Evolutionary conservation across 257 asterid genomes (phyloP), one percentile per base, ranked within the genome.

Genomic region (Solanum chilense): DNA sequence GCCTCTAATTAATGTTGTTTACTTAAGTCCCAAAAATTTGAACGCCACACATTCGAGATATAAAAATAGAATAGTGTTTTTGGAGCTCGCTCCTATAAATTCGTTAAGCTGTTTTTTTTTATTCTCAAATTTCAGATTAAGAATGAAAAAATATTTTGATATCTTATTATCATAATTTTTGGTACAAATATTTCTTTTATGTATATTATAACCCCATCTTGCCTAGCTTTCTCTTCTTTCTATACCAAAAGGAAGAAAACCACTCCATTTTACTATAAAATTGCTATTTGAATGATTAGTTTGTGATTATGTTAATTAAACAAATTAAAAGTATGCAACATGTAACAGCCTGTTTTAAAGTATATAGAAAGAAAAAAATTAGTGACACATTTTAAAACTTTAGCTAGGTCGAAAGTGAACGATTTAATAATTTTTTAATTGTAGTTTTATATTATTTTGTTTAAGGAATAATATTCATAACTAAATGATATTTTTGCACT

Each of bases 51-150:
- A 15, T 49, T 49, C 9, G 9, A n/a, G 8, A 6, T 1, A 62
- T 62, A n/a, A n/a, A 60, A n/a, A 62, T 62, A 23, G 3, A n/a
- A 0, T 5, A 0, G 3, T 4, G 0, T n/a, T n/a, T 62, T 4
- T 62, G 2, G 0, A 5, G 0, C 7, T 62, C 16, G 6, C 0
- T 1, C 2, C 6, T 62, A 25, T 2, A n/a, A 62, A 23, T 62
- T 11, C 3, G 0, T 62, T 62, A 3, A 62, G 6, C 8, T 62
- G 5, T 0, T n/a, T 62, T 15, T 5, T 14, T 49, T 11, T 23
- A 10, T 23, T 11, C 0, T 62, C 2, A 11, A 0, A 1, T 5
- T 58, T 64, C 4, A n/a, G 0, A 62, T 62, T n/a, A 62, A 62
- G 1, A 62, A 62, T 2, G 1, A 62, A 62, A 62, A 6, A 11